These are phyloP conservation scores for Kwoniella newhampshirensis DNA, from an alignment of 768 basidiomycete species.

Conservation along the genomic window DNA sequence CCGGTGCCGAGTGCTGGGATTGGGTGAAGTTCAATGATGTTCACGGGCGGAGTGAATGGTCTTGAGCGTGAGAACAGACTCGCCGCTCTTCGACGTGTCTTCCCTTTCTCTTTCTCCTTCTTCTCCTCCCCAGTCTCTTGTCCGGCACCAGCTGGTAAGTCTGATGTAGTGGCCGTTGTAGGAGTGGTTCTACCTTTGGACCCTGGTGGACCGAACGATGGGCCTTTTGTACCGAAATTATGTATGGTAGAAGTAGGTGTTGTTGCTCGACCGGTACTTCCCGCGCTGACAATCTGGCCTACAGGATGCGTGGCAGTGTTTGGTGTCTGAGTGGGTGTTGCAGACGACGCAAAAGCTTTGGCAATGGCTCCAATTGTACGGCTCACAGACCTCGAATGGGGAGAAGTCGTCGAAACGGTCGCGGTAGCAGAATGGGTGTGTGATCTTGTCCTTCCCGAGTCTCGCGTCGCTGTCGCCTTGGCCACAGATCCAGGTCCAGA, in stretches of 20 bases:
- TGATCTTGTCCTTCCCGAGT: not conserved
- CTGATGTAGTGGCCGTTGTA: not conserved
- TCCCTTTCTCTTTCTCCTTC: constrained; percentile 19
- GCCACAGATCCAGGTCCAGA: not conserved
- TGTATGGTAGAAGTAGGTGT: constrained; percentile 6
- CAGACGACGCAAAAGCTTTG: constrained; percentile 13
- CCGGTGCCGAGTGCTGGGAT: constrained; percentile 11
- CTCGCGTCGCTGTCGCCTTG: not conserved
- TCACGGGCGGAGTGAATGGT: constrained; percentile 33
- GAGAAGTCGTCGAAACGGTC: not conserved
- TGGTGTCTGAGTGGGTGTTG: not conserved
- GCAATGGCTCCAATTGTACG: constrained; percentile 23
- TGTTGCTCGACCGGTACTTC: not conserved
- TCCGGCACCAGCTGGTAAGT: not conserved
- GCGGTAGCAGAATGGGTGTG: not conserved
- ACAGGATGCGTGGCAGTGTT: not conserved
- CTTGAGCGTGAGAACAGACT: constrained; percentile 25
- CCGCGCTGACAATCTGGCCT: not conserved
- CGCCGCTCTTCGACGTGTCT: constrained; percentile 16
- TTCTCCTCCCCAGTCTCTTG: not conserved
- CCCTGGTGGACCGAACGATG: constrained; percentile 6
- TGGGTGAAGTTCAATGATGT: constrained; percentile 22
- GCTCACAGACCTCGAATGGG: constrained; percentile 18
- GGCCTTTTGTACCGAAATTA: constrained; percentile 20
- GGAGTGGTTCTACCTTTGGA: constrained; percentile 6